phyloP scores from a whole-genome alignment of 805 yeast species.

The Hanseniaspora occidentalis region DNA sequence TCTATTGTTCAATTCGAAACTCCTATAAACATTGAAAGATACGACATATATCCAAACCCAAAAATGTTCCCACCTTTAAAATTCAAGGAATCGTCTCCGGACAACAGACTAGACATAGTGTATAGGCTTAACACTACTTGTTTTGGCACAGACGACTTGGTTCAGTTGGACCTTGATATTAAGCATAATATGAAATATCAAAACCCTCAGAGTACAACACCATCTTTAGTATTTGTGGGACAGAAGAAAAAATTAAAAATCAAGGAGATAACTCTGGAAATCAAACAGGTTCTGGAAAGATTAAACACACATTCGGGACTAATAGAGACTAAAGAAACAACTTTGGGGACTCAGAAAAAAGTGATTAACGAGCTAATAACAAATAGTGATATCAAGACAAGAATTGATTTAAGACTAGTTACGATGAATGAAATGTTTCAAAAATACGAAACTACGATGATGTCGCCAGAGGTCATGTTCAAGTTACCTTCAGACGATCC shows the following conservation, averaged over 20 bases:
- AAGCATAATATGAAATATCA: slow-evolving; percentile 25
- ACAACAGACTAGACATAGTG: slow-evolving; percentile 35
- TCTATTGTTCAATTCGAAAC: slow-evolving; percentile 20
- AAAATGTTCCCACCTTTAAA: slow-evolving; percentile 41
- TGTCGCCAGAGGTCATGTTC: slow-evolving; percentile 18
- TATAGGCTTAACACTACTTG: slow-evolving; percentile 38
- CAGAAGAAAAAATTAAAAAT: slow-evolving; percentile 25
- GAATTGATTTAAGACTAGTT: slow-evolving; percentile 15
- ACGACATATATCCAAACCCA: slow-evolving; percentile 44
- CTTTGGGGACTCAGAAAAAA: slow-evolving; percentile 25
- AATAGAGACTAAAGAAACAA: slow-evolving; percentile 34
- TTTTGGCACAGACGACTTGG: slow-evolving; percentile 44
- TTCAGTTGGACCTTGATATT: slow-evolving; percentile 29
- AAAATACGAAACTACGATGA: slow-evolving; percentile 22
- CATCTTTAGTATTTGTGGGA: slow-evolving; percentile 4
- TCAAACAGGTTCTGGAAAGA: slow-evolving; percentile 42
- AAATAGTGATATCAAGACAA: slow-evolving; percentile 18
- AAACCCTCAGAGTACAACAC: background rate
- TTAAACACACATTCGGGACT: slow-evolving; percentile 23
- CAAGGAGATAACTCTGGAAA: slow-evolving; percentile 33
- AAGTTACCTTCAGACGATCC: slow-evolving; percentile 10
- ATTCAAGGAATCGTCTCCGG: slow-evolving; percentile 33
- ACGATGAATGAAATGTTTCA: slow-evolving; percentile 19
- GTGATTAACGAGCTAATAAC: slow-evolving; percentile 20
- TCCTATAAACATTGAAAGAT: slow-evolving; percentile 43